Evolutionary conservation across 305 asterid species (phyloP).

Genomic region (Solanum hybrid): DNA sequence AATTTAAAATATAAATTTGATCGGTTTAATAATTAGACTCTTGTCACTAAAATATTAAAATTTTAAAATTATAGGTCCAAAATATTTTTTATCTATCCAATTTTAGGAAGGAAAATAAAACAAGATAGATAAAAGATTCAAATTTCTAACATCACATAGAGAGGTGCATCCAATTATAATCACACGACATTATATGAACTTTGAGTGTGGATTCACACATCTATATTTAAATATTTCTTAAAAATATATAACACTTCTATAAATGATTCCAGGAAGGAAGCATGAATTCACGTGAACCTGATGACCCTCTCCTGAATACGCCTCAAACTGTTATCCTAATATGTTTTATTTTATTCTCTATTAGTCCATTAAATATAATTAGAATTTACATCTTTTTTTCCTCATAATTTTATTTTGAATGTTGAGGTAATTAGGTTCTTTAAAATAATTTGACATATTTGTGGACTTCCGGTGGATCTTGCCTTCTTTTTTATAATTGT

Average conservation of each 20-base stretch:
- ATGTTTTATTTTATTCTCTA: background rate
- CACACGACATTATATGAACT: background rate
- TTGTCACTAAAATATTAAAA: background rate
- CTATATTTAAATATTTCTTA: background rate
- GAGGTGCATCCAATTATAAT: background rate
- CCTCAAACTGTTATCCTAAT: background rate
- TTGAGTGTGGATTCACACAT: background rate
- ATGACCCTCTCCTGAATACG: background rate
- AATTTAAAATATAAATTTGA: no score
- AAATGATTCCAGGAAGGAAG: background rate
- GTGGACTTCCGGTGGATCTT: background rate
- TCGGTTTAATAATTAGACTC: rapidly evolving
- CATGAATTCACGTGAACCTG: background rate
- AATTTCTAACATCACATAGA: background rate
- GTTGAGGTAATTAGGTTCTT: background rate
- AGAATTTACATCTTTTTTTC: background rate
- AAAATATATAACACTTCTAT: background rate
- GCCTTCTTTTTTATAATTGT: background rate
- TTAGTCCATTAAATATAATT: background rate
- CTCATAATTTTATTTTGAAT: background rate
- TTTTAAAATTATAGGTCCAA: no score
- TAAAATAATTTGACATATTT: background rate
- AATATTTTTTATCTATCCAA: background rate
- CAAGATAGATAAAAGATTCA: background rate
- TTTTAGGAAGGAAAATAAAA: background rate